Evolutionary conservation across 495 filamentous ascomycete genomes (phyloP), one percentile per base, ranked within the genome.

Genomic region (Neurospora intermedia): DNA sequence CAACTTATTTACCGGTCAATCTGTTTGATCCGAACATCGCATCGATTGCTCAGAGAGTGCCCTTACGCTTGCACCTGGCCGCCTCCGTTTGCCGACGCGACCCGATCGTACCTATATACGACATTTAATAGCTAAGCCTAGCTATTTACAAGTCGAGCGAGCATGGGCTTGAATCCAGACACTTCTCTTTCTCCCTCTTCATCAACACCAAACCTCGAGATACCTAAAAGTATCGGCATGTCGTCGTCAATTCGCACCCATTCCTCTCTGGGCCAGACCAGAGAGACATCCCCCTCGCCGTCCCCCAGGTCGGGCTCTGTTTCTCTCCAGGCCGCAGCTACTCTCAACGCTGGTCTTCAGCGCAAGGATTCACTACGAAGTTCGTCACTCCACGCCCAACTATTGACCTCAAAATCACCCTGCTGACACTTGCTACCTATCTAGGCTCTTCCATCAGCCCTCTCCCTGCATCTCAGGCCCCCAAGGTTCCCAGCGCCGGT

Each of bases 261-360:
- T 78, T 62, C 82, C 82, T 38, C 80, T 77, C 75, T 75, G 74
- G 69, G 59, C 54, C 71, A 70, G 35, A 70, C 54, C 27, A 59
- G 73, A 39, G 78, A 79, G 72, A 81, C 85, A 77, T 85, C 82
- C 16, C 82, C 83, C 27, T 85, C 88, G 18, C 81, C 87, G 6
- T 87, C 88, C 48, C 85, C 90, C 23, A 82, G 90, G 69, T 88
- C 87, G 38, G 86, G 89, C 18, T 88, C 89, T 11, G 83, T 85
- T 39, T 92, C 90, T 10, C 84, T 92, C 38, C 88, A 91, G 75
- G 88, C 90, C 69, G 86, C 91, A 16, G 91, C 89, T 6, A 88
- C 89, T 18, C 85, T 92, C 74, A 93, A 92, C 78, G 89, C 91
- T 16, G 88, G 90, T 41, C 84, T 92, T 10, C 90, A 92, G 75